phyloP scores from a whole-genome alignment of 2,329 filamentous ascomycete species.

The Trichoderma afroharzianum region DNA sequence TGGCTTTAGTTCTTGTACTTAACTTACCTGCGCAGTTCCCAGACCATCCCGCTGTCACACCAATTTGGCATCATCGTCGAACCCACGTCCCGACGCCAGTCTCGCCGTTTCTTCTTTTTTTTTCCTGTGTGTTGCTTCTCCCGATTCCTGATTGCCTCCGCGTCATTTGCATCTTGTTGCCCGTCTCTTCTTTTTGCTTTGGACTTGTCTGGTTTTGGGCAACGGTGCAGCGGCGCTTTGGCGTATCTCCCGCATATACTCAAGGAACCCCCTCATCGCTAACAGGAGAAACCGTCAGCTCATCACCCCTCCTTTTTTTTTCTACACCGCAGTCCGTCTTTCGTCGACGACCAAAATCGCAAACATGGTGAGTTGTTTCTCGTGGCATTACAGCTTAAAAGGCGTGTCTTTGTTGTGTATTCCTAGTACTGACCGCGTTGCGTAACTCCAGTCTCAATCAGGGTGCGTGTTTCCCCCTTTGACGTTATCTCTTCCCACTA shows the following conservation, averaged over 20 bases:
- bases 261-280: conserved; percentile 23
- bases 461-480: conserved; percentile 55
- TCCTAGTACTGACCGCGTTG: not conserved
- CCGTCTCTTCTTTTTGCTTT: not conserved
- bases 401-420: not conserved
- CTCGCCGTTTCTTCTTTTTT: not conserved
- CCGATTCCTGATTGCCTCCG: not conserved
- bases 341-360: conserved; percentile 27
- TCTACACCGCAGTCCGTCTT: not conserved
- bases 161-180: not conserved
- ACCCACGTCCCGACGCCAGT: not conserved
- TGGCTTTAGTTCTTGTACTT: not conserved
- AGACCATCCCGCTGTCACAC: conserved; percentile 12
- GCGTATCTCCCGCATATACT: conserved; percentile 25
- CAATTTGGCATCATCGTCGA: conserved; percentile 13
- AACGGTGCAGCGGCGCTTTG: conserved; percentile 17
- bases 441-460: conserved; percentile 57
- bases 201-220: not conserved
- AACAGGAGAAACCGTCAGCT: conserved; percentile 28
- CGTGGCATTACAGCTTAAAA: not conserved
- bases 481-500: conserved; percentile 23
- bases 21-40: conserved; percentile 10
- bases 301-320: conserved; percentile 22
- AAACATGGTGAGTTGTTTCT: conserved; percentile 40
- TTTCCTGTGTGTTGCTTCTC: not conserved